Percentiles rank a stretch among this genome's conserved stretches.
Evolutionary conservation across 2,329 filamentous ascomycete genomes (phyloP).

Genomic region (Thelonectria olida): DNA sequence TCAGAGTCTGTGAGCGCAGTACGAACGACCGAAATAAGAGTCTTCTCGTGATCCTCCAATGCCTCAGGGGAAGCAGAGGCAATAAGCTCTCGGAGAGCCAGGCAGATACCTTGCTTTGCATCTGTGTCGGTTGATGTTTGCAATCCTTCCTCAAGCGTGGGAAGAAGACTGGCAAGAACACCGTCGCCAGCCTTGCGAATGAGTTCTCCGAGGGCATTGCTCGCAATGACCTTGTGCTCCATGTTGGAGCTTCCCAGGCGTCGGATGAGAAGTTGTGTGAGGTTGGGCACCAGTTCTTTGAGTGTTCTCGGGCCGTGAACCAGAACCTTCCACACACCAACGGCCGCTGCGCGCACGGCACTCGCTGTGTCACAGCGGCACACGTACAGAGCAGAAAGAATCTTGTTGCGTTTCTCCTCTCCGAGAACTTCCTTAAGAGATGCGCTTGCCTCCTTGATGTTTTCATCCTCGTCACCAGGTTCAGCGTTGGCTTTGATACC

Average conservation of each 20-base stretch:
- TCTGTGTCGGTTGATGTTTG: slow-evolving; percentile 89
- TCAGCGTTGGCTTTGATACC: slow-evolving; percentile 86
- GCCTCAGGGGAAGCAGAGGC: slow-evolving; percentile 87
- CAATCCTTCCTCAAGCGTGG: slow-evolving; percentile 91
- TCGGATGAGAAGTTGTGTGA: slow-evolving; percentile 93
- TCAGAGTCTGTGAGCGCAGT: slow-evolving; percentile 92
- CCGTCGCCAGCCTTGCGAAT: slow-evolving; percentile 97
- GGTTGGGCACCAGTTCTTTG: slow-evolving; percentile 93
- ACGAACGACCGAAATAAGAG: slow-evolving; percentile 91
- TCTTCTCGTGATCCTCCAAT: slow-evolving; percentile 94
- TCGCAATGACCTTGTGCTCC: slow-evolving; percentile 98
- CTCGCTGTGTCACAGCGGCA: slow-evolving; percentile 97
- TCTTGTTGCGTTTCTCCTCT: slow-evolving; percentile 95
- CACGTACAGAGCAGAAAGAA: slow-evolving; percentile 96
- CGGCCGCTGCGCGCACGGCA: slow-evolving; percentile 87
- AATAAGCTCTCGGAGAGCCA: slow-evolving; percentile 93
- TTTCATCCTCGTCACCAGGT: slow-evolving; percentile 81
- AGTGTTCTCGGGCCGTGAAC: slow-evolving; percentile 91
- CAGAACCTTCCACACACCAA: slow-evolving; percentile 95
- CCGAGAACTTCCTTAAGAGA: slow-evolving; percentile 95
- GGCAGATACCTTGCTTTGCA: slow-evolving; percentile 95
- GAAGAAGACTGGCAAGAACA: slow-evolving; percentile 86
- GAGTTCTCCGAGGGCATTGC: slow-evolving; percentile 94
- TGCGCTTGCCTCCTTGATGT: slow-evolving; percentile 84
- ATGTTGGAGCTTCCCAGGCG: slow-evolving; percentile 94